phyloP scores from a whole-genome alignment of 2,329 filamentous ascomycete species.

The Aspergillus hiratsukae region DNA sequence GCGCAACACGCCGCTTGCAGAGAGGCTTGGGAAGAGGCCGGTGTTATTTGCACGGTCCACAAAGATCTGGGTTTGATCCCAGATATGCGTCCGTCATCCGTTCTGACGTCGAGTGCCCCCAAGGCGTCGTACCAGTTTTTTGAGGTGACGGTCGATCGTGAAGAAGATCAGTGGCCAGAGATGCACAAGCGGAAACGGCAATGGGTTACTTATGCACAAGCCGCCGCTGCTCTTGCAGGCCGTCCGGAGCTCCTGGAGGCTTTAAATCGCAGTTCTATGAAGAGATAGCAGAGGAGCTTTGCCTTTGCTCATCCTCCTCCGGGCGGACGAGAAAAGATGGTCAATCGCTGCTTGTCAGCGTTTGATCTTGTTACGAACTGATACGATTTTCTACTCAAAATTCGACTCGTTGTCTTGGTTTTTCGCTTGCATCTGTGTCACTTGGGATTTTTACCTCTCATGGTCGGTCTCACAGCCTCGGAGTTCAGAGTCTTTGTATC shows the following conservation, averaged over 20 bases:
- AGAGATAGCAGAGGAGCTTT: constrained; percentile 34
- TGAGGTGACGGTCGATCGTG: constrained; percentile 80
- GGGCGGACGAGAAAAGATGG: not conserved
- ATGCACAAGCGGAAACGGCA: constrained; percentile 82
- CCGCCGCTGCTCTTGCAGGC: constrained; percentile 68
- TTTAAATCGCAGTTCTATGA: constrained; percentile 72
- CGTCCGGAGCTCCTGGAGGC: constrained; percentile 87
- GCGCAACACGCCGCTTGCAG: constrained; percentile 76
- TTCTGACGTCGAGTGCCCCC: constrained; percentile 57
- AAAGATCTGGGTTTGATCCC: constrained; percentile 81
- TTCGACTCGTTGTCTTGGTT: constrained; percentile 1
- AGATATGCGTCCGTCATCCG: constrained; percentile 63
- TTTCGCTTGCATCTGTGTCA: constrained; percentile 8
- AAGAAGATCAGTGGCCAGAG: constrained; percentile 89
- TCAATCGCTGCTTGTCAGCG: not conserved
- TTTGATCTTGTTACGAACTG: constrained; percentile 19
- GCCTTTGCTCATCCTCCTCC: constrained; percentile 1
- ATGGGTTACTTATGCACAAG: constrained; percentile 84
- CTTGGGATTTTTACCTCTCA: constrained; percentile 1
- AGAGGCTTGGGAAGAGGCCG: constrained; percentile 97
- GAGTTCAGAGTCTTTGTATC: constrained; percentile 14
- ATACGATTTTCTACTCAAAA: constrained; percentile 15
- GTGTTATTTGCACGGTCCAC: constrained; percentile 78
- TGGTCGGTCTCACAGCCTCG: constrained; percentile 15
- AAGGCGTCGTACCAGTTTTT: constrained; percentile 60